These are phyloP conservation scores for Aspergillus homomorphus DNA, from an alignment of 495 filamentous ascomycete genomes.

Conservation along the genomic window DNA sequence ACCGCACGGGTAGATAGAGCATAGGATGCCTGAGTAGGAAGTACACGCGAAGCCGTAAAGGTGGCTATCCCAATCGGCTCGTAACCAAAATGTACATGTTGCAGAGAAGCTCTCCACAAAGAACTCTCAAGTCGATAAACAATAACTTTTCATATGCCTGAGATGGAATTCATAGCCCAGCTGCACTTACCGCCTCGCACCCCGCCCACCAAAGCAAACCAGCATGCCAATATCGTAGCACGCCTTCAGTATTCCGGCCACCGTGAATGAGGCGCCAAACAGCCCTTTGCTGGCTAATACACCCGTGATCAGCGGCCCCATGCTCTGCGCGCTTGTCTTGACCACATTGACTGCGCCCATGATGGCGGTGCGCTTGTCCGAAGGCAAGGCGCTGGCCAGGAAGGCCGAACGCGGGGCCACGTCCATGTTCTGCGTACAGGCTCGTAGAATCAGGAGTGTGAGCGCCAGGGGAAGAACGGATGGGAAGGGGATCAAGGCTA, in stretches of 20 bases:
- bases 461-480: slow-evolving; percentile 52
- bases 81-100: too few relatives aligned
- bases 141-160: too few relatives aligned
- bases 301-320: slow-evolving; percentile 68
- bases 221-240: slow-evolving; percentile 73
- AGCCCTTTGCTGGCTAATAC: slow-evolving; percentile 56
- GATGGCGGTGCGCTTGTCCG: slow-evolving; percentile 73
- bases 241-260: slow-evolving; percentile 66
- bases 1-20: too few relatives aligned
- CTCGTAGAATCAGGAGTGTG: slow-evolving; percentile 65
- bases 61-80: too few relatives aligned
- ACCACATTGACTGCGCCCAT: slow-evolving; percentile 70
- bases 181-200: background rate
- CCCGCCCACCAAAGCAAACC: slow-evolving; percentile 54
- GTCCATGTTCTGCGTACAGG: slow-evolving; percentile 75
- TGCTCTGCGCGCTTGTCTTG: slow-evolving; percentile 59
- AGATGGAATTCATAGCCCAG: too few relatives aligned
- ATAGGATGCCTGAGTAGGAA: too few relatives aligned
- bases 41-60: too few relatives aligned
- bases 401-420: slow-evolving; percentile 78
- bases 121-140: too few relatives aligned
- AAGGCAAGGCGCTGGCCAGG: slow-evolving; percentile 65
- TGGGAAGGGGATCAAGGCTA: slow-evolving; percentile 66
- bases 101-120: too few relatives aligned
- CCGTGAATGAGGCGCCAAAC: slow-evolving; percentile 71